Evolutionary conservation across 345 rosid species (phyloP).

Genomic region (Sapria himalayana): DNA sequence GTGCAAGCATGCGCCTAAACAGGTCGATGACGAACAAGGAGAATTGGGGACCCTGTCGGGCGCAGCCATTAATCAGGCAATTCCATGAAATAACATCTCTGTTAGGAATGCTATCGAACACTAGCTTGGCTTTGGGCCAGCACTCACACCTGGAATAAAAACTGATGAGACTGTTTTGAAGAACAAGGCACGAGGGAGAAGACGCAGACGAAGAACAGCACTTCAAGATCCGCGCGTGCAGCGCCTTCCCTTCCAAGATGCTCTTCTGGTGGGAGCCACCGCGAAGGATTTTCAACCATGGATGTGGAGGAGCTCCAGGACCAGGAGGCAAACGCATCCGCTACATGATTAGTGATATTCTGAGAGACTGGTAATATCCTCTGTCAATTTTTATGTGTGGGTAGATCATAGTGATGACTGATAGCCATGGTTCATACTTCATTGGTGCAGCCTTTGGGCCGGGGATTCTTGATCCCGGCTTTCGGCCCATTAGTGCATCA

Average conservation of each 20-base stretch:
- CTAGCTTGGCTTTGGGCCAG: slow-evolving; percentile 25
- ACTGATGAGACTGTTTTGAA: slow-evolving; percentile 47
- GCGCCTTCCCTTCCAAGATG: slow-evolving; percentile 30
- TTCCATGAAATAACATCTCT: slow-evolving; percentile 70
- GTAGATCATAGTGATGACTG: too few relatives aligned
- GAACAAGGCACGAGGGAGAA: slow-evolving; percentile 16
- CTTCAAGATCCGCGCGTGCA: slow-evolving; percentile 39
- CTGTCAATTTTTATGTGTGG: too few relatives aligned
- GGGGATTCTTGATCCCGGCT: too few relatives aligned
- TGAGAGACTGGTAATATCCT: too few relatives aligned
- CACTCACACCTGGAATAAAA: slow-evolving; percentile 47
- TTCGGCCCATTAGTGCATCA: too few relatives aligned
- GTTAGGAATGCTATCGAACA: slow-evolving; percentile 26
- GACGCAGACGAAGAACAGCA: slow-evolving; percentile 10
- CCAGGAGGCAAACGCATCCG: too few relatives aligned
- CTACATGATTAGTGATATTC: too few relatives aligned
- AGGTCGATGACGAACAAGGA: slow-evolving; percentile 26
- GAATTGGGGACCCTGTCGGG: slow-evolving; percentile 29
- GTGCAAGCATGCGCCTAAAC: slow-evolving; percentile 42
- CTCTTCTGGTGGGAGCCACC: slow-evolving; percentile 27
- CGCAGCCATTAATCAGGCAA: slow-evolving; percentile 57
- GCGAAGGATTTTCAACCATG: too few relatives aligned
- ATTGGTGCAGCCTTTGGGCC: too few relatives aligned
- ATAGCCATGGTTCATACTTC: too few relatives aligned
- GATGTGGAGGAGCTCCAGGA: too few relatives aligned